Base-by-base conservation (phyloP, 805 yeast species). In the Clavispora asparagi region DNA sequence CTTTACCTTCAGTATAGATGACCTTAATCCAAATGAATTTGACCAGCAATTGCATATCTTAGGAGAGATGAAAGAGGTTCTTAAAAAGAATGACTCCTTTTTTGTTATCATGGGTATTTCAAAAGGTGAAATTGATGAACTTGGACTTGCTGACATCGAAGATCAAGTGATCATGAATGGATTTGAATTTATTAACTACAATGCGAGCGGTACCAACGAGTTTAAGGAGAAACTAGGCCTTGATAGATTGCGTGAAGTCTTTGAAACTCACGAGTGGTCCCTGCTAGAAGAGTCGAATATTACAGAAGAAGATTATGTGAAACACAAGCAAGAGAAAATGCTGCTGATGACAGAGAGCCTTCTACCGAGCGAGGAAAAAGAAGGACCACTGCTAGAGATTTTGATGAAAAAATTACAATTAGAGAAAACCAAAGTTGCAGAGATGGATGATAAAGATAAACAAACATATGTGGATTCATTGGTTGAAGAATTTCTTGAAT, bases 261-360 rank as follows among this genome's bases (percentile, higher is more conserved):
- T 80, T 6, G 77, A 79, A 41, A 64, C 77, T 1, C 73, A 77
- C 47, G 73, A 69, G 26, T 80, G 85, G 84, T 53, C 54, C 16
- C 57, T 56, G 31, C 46, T 59, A 39, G 60, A 60, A 4, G 6
- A 44, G 11, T 44, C 47, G 1, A 27, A 17, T 8, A 25, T 46
- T 10, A 39, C 40, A 1, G 41, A 46, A 13, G 52, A 47, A 6
- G 44, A 42, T 7, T 64, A 65, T 51, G 52, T 57, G 16, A 37
- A 50, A 16, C 53, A 50, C 29, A 62, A 67, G 44, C 30, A 48
- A 31, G 52, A 57, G 7, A 59, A 53, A 40, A 42, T 58, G 33
- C 49, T 52, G 4, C 53, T 53, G 11, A 67, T 69, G 74, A 52
- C 62, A 4, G 44, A 49, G 39, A 55, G 60, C 0, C 55, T 68